Percentiles rank a stretch among this genome's conserved stretches.
These are phyloP conservation scores for Umbilicus rupestris DNA, from an alignment of 164 flowering plant species.

Conservation along the genomic window DNA sequence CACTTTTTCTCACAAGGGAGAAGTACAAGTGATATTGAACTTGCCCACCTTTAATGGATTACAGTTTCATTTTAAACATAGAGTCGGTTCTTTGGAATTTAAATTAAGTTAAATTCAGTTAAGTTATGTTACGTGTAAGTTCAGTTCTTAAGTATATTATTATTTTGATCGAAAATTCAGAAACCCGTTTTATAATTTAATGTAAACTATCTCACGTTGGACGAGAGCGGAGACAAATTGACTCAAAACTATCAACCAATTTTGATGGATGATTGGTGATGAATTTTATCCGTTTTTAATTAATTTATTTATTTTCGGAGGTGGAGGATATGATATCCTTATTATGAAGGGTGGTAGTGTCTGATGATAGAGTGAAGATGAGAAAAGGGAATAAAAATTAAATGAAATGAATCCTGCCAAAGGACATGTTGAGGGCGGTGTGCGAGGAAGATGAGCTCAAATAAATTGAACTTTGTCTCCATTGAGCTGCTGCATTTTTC, in stretches of 20 bases:
- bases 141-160: too few species aligned
- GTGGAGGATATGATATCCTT: neutral
- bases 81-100: too few species aligned
- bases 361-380: constrained; percentile 1
- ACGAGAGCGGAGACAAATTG: neutral
- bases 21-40: too few species aligned
- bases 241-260: neutral
- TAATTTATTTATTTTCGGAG: neutral
- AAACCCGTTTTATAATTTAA: neutral
- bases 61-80: too few species aligned
- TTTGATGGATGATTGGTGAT: neutral
- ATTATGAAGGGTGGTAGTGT: neutral
- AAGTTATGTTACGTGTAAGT: too few species aligned
- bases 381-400: neutral
- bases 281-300: too few species aligned
- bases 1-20: neutral
- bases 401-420: neutral
- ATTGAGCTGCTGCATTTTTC: neutral
- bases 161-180: neutral
- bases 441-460: neutral
- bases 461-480: constrained; percentile 5
- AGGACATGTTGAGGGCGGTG: constrained; percentile 1
- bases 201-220: too few species aligned
- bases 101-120: too few species aligned
- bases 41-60: too few species aligned